Evolutionary conservation across 1,284 basidiomycete species (phyloP).

Genomic region (Trichosporon asahii): DNA sequence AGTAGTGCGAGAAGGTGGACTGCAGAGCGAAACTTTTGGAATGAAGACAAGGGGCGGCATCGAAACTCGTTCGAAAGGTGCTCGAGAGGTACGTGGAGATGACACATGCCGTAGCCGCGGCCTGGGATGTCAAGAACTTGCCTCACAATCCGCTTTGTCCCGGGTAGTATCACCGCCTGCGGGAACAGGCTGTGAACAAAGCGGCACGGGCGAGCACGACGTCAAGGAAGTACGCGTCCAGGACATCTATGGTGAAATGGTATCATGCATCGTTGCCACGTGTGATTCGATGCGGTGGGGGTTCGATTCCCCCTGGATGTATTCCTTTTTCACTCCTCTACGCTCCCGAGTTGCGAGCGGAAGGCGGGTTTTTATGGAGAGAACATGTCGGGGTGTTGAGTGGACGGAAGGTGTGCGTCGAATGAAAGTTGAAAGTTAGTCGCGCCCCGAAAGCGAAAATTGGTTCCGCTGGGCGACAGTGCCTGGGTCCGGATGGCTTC

Average conservation of each 20-base stretch:
- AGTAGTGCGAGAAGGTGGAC: no score
- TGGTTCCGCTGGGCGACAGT: not conserved
- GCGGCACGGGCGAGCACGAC: not conserved
- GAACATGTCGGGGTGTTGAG: not conserved
- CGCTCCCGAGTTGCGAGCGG: not conserved
- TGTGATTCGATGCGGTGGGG: not conserved
- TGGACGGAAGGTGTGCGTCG: not conserved
- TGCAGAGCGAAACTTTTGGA: no score
- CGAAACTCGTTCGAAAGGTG: no score
- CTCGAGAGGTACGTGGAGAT: no score
- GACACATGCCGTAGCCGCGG: no score
- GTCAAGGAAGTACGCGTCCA: not conserved
- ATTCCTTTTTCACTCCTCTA: not conserved
- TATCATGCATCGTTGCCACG: slow-evolving; percentile 7
- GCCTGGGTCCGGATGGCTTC: not conserved
- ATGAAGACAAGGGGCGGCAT: no score
- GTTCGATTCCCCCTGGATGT: slow-evolving; percentile 10
- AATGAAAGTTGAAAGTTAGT: not conserved
- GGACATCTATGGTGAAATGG: slow-evolving; percentile 8
- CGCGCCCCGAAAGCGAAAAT: not conserved
- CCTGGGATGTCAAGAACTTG: no score
- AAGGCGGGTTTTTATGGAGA: not conserved
- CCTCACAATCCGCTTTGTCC: no score
- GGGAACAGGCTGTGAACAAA: not conserved
- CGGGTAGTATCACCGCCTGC: no score